phyloP scores from a whole-genome alignment of 2,329 filamentous ascomycete genomes.

The Amauroascus niger region DNA sequence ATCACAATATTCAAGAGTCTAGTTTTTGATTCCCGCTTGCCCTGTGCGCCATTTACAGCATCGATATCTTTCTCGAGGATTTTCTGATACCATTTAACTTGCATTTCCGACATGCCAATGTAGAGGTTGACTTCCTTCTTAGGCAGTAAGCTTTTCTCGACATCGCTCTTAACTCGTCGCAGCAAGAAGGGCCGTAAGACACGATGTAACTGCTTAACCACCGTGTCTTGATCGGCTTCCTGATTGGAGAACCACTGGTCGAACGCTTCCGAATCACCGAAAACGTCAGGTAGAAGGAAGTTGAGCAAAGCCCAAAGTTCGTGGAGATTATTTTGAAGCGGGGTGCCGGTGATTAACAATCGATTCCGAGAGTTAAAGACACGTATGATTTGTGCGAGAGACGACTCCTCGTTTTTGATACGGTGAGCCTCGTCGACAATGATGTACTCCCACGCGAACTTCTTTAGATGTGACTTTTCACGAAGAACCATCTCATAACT shows the following conservation, averaged over 20 bases:
- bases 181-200: conserved; percentile 89
- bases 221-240: conserved; percentile 81
- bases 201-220: conserved; percentile 89
- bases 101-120: conserved; percentile 98
- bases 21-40: conserved; percentile 96
- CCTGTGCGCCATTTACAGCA: conserved; percentile 90
- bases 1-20: conserved; percentile 96
- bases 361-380: conserved; percentile 93
- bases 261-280: conserved; percentile 91
- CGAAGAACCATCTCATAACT: conserved; percentile 98
- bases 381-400: conserved; percentile 89
- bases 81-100: conserved; percentile 98
- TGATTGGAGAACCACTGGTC: conserved; percentile 97
- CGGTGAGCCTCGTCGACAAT: conserved; percentile 97
- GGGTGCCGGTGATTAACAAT: conserved; percentile 90
- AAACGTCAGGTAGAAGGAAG: conserved; percentile 95
- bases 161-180: conserved; percentile 91
- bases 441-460: conserved; percentile 99
- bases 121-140: conserved; percentile 98
- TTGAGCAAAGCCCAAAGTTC: conserved; percentile 97
- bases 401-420: conserved; percentile 99
- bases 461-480: conserved; percentile 88
- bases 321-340: conserved; percentile 94
- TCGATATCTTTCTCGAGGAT: conserved; percentile 99
- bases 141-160: conserved; percentile 91